These are phyloP conservation scores for Ustilago xerochloae DNA, from an alignment of 1,284 basidiomycete genomes.

Conservation along the genomic window DNA sequence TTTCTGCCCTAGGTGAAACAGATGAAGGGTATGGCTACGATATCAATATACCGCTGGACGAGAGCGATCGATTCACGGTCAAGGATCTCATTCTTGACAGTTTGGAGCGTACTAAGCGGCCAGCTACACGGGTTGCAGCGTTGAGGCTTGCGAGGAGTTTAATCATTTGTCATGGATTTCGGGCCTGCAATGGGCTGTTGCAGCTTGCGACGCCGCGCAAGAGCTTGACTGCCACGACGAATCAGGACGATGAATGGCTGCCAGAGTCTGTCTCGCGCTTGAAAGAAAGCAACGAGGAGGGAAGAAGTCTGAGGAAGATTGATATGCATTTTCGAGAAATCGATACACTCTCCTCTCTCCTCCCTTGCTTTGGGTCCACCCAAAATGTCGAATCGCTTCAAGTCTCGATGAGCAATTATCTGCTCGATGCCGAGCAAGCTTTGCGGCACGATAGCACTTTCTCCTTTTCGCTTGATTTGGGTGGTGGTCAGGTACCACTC, in stretches of 20 bases:
- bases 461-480: slow-evolving; percentile 18
- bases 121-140: slow-evolving; percentile 41
- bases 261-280: too few relatives aligned
- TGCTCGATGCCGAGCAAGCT: slow-evolving; percentile 79
- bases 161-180: slow-evolving; percentile 49
- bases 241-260: slow-evolving; percentile 18
- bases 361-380: slow-evolving; percentile 17
- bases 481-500: slow-evolving; percentile 70
- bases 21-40: slow-evolving; percentile 6
- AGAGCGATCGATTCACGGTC: slow-evolving; percentile 46
- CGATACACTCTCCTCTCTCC: slow-evolving; percentile 36
- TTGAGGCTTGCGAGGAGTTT: slow-evolving; percentile 51
- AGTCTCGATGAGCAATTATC: slow-evolving; percentile 71
- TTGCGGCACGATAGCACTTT: slow-evolving; percentile 55
- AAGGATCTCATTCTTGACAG: slow-evolving; percentile 59
- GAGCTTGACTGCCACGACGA: neutral
- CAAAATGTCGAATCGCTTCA: slow-evolving; percentile 23
- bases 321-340: slow-evolving; percentile 38
- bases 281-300: neutral
- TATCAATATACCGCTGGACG: slow-evolving; percentile 23
- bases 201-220: slow-evolving; percentile 29
- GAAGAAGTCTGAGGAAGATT: slow-evolving; percentile 9
- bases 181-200: slow-evolving; percentile 31
- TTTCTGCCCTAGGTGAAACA: neutral
- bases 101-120: slow-evolving; percentile 22